Conservation (phyloP, 371 early-diverging fungal genomes). For the Choanephora cucurbitarum region DNA sequence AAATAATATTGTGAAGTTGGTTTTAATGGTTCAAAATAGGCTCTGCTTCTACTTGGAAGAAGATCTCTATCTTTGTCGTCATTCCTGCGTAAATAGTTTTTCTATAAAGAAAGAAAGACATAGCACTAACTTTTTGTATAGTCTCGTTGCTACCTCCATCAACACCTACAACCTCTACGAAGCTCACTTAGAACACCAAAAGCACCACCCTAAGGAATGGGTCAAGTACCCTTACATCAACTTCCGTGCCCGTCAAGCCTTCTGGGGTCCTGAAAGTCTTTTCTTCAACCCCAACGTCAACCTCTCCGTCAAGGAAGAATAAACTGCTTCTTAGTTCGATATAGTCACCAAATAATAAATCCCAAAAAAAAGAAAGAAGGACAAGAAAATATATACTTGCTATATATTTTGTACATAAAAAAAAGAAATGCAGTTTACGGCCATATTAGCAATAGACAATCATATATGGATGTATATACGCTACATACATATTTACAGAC, state of each 20-base stretch:
- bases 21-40: too few species aligned
- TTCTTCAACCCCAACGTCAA: conserved; percentile 58
- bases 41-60: conserved; percentile 54
- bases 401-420: neutral
- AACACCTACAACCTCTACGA: conserved; percentile 49
- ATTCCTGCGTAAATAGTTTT: conserved; percentile 45
- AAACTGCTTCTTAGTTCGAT: neutral
- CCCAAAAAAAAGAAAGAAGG: neutral
- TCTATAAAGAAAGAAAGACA: too few species aligned
- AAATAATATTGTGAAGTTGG: too few species aligned
- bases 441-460: too few species aligned
- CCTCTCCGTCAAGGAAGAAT: conserved; percentile 34
- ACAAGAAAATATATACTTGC: neutral
- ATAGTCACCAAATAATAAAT: neutral
- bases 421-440: too few species aligned
- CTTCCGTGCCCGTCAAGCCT: conserved; percentile 41
- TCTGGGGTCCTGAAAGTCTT: conserved; percentile 54
- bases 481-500: too few species aligned
- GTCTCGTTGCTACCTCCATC: conserved; percentile 44
- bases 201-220: conserved; percentile 45
- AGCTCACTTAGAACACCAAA: conserved; percentile 42
- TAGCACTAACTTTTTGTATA: too few species aligned
- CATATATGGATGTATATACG: too few species aligned
- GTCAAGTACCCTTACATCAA: conserved; percentile 52
- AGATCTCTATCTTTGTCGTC: conserved; percentile 49